Base-by-base conservation (phyloP, 495 filamentous ascomycete genomes). In the Evernia prunastri region DNA sequence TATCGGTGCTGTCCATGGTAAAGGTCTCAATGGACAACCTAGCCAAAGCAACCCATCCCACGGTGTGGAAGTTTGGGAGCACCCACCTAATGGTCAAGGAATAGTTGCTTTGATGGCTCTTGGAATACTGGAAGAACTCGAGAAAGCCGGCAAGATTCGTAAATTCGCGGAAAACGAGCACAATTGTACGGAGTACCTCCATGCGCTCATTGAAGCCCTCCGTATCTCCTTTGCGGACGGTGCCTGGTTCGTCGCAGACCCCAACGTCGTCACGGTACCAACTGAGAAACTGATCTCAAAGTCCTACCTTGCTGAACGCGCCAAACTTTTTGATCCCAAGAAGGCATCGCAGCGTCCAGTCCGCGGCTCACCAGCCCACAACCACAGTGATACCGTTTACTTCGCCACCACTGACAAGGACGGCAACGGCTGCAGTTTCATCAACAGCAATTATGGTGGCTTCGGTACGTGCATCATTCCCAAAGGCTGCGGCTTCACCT, bases 1-100 rank as follows among this genome's bases (percentile, higher is more conserved):
- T 39, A 80, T 88, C 31, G 76, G 76, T 11, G 77, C 80, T 43
- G 60, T 59, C 1, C 71, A 76, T 43, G 76, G 70, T 53, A 67
- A 73, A 53, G 69, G 72, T 51, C 58, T 77, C 2, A 79, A 82
- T 66, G 74, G 71, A n/a, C 72, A 78, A 56, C 65, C 71, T 27
- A 61, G 69, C 13, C 80, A 80, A 60, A 79, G 77, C 36, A 67
- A 74, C 39, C 76, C 76, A 33, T 73, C 78, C 40, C 67, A 76
- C 2, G 86, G 85, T n/a, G 80, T 96, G 25, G 86, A 94, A 68
- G 72, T 98, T 3, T 97, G 92, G 92, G 94, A 98, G 67, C 92
- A 96, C 75, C 91, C 94, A 45, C 94, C 94, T n/a, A 97, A 97
- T 76, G 92, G 95, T 0, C 94, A 98, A 74, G 94, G 94, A 15